Percentiles rank a stretch among this genome's conserved stretches.
phyloP scores from a whole-genome alignment of 768 basidiomycete species.

The Cystofilobasidium ferigula region DNA sequence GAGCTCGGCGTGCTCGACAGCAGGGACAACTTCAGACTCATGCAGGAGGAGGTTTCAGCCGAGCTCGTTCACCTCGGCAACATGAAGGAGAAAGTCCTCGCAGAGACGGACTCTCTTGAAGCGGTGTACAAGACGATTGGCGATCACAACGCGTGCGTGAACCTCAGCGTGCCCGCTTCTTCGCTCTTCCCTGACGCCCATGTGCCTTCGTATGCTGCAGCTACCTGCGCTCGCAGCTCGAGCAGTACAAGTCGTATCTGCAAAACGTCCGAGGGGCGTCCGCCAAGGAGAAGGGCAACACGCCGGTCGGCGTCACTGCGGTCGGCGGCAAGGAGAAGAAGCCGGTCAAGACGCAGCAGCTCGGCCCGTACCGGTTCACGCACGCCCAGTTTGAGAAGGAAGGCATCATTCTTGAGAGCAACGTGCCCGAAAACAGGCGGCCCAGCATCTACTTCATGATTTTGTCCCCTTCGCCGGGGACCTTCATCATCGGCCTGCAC shows the following conservation, averaged over 20 bases:
- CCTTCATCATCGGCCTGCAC: conserved; percentile 96
- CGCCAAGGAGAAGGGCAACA: conserved; percentile 60
- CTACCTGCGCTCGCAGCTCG: conserved; percentile 86
- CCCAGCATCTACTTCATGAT: conserved; percentile 99
- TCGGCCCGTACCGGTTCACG: conserved; percentile 94
- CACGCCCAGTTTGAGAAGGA: conserved; percentile 98
- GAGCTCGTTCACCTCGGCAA: conserved; percentile 95
- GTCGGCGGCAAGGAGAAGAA: conserved; percentile 98
- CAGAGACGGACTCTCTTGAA: conserved; percentile 85
- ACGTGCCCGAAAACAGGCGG: conserved; percentile 96
- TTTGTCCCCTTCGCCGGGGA: conserved; percentile 91
- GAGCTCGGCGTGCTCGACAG: conserved; percentile 75
- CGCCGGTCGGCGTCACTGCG: conserved; percentile 69
- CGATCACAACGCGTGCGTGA: conserved; percentile 71
- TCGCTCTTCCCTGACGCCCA: background rate
- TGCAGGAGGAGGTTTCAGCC: conserved; percentile 93
- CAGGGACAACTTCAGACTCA: conserved; percentile 73
- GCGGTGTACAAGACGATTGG: conserved; percentile 99
- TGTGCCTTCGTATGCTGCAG: background rate
- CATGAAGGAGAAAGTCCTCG: conserved; percentile 82
- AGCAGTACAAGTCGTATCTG: conserved; percentile 98
- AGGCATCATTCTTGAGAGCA: conserved; percentile 97
- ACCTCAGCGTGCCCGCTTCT: background rate
- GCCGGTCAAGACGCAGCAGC: conserved; percentile 64
- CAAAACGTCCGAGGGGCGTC: conserved; percentile 91